phyloP scores from a whole-genome alignment of 108 stramenopile genomes.

The Cyclotella choctawhatcheeana region DNA sequence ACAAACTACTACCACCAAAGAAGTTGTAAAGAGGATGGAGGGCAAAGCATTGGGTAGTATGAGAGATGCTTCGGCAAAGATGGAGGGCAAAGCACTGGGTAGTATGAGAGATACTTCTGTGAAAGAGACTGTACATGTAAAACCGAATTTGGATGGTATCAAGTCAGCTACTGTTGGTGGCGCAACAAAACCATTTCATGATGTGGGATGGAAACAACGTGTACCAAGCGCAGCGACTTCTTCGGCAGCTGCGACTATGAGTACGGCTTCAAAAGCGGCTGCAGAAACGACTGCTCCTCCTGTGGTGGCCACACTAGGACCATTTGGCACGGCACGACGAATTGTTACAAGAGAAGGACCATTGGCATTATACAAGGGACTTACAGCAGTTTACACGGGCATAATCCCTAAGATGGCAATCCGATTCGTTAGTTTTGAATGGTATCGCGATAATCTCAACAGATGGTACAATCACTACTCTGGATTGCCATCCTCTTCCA shows the following conservation, averaged over 20 bases:
- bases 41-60: slow-evolving; percentile 45
- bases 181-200: slow-evolving; percentile 13
- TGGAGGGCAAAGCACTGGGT: slow-evolving; percentile 6
- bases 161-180: neutral
- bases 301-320: slow-evolving; percentile 69
- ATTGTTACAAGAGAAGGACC: slow-evolving; percentile 94
- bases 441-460: slow-evolving; percentile 58
- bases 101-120: neutral
- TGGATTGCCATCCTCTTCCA: neutral
- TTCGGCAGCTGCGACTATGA: slow-evolving; percentile 2
- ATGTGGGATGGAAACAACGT: slow-evolving; percentile 48
- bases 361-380: slow-evolving; percentile 96
- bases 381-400: slow-evolving; percentile 94
- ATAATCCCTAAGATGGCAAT: slow-evolving; percentile 98
- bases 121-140: slow-evolving; percentile 23
- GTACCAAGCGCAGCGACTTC: slow-evolving; percentile 3
- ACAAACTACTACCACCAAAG: slow-evolving; percentile 34
- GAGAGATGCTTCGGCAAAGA: slow-evolving; percentile 20
- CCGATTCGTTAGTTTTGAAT: slow-evolving; percentile 95
- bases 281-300: slow-evolving; percentile 17
- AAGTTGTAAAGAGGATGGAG: slow-evolving; percentile 19
- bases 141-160: slow-evolving; percentile 14
- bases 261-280: slow-evolving; percentile 13
- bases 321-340: slow-evolving; percentile 80
- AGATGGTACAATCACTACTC: slow-evolving; percentile 28